Evolutionary conservation across 352 stramenopile species (phyloP), one percentile per base, ranked within the genome.

Genomic region (Globisporangium megalacanthum): DNA sequence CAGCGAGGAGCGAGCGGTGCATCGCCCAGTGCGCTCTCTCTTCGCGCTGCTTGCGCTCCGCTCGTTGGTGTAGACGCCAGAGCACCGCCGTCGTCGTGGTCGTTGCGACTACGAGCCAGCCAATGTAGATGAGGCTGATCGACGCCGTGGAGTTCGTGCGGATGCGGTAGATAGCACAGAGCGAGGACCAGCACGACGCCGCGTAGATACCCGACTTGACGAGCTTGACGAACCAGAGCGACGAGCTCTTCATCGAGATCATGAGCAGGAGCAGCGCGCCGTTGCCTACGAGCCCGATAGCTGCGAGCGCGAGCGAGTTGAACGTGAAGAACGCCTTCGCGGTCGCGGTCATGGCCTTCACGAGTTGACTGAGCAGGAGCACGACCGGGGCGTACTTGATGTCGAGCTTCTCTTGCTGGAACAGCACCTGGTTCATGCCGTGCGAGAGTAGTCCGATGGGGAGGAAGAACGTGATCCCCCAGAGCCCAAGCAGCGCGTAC

Each of bases 371-470:
- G 9, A 82, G 65, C 2, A 88, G 69, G 22, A 78, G 47, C 35
- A 84, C 57, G 9, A 83, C 72, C 0, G 75, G 75, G 4, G 77
- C 77, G 29, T 83, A 88, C 54, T 85, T 83, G 60, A 86, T 76
- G 54, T 86, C 77, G 17, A 86, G 57, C 33, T 68, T 74, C 49
- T 86, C 77, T 35, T 77, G 69, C 42, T 79, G 73, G 42, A 88
- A 88, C 42, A 88, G 45, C 19, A 88, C 77, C 22, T 88, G 74
- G 46, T 68, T 84, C 77, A 88, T 86, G 20, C 77, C 77, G 35
- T 82, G 70, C 7, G 72, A 65, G 25, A 88, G 62, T 35, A 88
- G 48, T 2, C 75, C 77, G 14, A 88, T 78, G 0, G 73, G 77
- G 8, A 88, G 39, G 60, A 85, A 83, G 64, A 84, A 84, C 6